Base-by-base conservation (phyloP, 768 basidiomycete species). In the Leccinum boreale region DNA sequence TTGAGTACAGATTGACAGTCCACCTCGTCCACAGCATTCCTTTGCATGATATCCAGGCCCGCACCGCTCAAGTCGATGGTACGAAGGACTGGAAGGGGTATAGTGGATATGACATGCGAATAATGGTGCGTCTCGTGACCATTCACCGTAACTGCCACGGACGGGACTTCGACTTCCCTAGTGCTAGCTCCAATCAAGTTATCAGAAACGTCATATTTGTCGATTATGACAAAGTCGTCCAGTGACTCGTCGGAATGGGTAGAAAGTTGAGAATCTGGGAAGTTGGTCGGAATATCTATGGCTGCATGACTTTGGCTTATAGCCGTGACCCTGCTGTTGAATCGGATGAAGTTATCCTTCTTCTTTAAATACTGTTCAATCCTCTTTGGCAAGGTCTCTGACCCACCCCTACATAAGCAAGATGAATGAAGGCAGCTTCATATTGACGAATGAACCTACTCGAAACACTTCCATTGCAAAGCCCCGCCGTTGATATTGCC, bases 61-160 rank as follows among this genome's bases (percentile, higher is more conserved):
- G 60, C 60, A 44, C 31, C 26, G 4, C 11, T 61, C 35, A 61
- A 10, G 24, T 61, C 53, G 35, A 56, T 19, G 2, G 36, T 52
- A 15, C 50, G 45, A 28, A 61, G 60, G 21, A 61, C 17, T 21
- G 50, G 5, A 31, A 61, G 31, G 15, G 60, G 60, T 0, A 61
- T 9, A 1, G 60, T 48, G n/a, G 60, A 52, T 52, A 61, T 61
- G 46, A 55, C 53, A 17, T 61, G 60, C 12, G 60, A 48, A 21
- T 61, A 61, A 4, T 52, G 10, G 19, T 17, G 24, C 69, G 29
- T 61, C 33, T 59, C 57, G 0, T 51, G 29, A 3, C 54, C 62
- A 15, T 55, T 46, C 10, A 59, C 57, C 31, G 56, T 56, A 17
- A 66, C 56, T 15, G 57, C 10, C 36, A 67, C 53, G 5, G 45